Conservation (phyloP, 495 filamentous ascomycete genomes). For the Cenococcum geophilum region DNA sequence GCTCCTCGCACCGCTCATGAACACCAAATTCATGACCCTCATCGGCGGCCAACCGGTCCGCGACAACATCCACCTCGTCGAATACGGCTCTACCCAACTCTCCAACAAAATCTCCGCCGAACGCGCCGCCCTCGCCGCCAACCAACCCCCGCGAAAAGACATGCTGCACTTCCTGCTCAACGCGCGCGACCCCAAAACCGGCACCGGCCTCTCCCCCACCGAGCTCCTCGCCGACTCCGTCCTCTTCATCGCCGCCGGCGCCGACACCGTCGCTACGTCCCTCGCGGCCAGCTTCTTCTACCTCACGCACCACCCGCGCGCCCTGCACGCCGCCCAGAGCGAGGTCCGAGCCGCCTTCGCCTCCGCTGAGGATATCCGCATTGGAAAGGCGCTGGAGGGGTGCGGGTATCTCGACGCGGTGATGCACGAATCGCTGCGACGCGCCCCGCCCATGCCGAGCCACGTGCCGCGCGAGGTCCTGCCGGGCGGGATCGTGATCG, state of each 20-base stretch:
- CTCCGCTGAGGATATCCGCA: conserved; percentile 44
- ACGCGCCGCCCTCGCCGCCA: background rate
- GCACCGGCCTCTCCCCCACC: conserved; percentile 22
- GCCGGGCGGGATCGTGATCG: conserved; percentile 51
- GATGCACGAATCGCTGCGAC: conserved; percentile 60
- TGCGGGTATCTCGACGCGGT: conserved; percentile 54
- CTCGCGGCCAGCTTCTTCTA: conserved; percentile 57
- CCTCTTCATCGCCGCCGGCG: conserved; percentile 35
- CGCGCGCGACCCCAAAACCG: conserved; percentile 32
- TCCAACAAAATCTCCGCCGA: conserved; percentile 7
- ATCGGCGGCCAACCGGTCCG: conserved; percentile 24
- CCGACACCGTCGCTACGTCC: conserved; percentile 34
- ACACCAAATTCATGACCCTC: conserved; percentile 27
- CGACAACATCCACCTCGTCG: conserved; percentile 29
- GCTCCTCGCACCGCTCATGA: conserved; percentile 28
- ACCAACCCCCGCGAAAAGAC: conserved; percentile 16
- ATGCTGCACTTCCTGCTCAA: conserved; percentile 31
- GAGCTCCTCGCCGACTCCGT: conserved; percentile 36
- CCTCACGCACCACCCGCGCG: conserved; percentile 47
- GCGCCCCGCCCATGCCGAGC: conserved; percentile 57
- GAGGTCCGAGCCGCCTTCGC: conserved; percentile 52
- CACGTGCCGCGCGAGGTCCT: conserved; percentile 56
- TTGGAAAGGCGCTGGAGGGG: conserved; percentile 40
- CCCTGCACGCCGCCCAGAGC: conserved; percentile 40
- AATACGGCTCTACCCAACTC: conserved; percentile 20